phyloP scores from a whole-genome alignment of 2,329 filamentous ascomycete genomes.

The Lizonia empirigonia region DNA sequence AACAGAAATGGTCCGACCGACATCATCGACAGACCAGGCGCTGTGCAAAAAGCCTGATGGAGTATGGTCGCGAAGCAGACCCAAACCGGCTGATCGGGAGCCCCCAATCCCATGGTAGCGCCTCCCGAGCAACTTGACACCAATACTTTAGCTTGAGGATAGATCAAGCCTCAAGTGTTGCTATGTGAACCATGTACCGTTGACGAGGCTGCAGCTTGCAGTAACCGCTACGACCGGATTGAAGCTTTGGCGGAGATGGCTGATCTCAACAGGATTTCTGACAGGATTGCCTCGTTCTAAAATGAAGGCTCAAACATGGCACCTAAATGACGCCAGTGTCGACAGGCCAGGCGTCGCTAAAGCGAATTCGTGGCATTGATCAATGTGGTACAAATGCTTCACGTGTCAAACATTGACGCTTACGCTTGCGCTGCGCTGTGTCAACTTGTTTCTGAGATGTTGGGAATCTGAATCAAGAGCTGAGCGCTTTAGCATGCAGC shows the following conservation, averaged over 20 bases:
- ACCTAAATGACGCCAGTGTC: constrained; percentile 12
- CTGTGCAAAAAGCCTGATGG: constrained; percentile 22
- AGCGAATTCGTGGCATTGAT: constrained; percentile 15
- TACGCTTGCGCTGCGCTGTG: constrained; percentile 9
- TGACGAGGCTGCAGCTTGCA: constrained; percentile 4
- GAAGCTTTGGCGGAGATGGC: neutral
- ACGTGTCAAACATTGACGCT: constrained; percentile 12
- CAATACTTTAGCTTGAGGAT: constrained; percentile 6
- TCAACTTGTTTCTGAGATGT: neutral
- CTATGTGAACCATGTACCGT: constrained; percentile 1
- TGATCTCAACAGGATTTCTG: constrained; percentile 7
- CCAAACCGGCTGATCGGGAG: constrained; percentile 27
- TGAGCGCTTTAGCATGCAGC: constrained; percentile 4
- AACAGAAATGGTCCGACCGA: constrained; percentile 23
- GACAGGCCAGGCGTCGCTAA: constrained; percentile 8
- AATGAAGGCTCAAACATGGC: constrained; percentile 15
- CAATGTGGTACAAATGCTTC: constrained; percentile 16
- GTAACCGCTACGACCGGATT: neutral
- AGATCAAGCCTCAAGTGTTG: constrained; percentile 19
- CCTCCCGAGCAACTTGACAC: constrained; percentile 23
- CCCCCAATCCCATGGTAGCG: constrained; percentile 33
- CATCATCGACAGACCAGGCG: constrained; percentile 27
- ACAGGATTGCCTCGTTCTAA: constrained; percentile 10
- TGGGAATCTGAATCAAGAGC: neutral
- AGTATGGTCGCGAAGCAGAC: constrained; percentile 25